Base-by-base conservation (phyloP, 768 basidiomycete genomes). In the Amylocystis lapponica region DNA sequence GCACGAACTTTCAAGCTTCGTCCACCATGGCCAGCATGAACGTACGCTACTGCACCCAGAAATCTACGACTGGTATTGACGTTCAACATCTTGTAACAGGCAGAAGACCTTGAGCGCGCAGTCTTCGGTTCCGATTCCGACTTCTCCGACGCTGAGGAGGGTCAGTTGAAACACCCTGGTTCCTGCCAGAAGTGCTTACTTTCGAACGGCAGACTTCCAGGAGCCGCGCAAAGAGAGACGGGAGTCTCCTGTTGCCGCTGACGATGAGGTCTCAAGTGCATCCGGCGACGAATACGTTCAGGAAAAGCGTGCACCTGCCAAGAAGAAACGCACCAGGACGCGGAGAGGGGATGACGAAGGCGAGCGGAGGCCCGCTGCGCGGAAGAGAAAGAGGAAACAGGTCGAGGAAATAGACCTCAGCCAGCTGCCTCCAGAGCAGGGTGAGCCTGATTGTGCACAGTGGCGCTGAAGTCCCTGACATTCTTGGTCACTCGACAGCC, bases 381-480 rank as follows among this genome's bases (percentile, higher is more conserved):
- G 63, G 57, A 76, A 85, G 56, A 77, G 83, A 67, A 74, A 83
- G 58, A 65, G 72, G n/a, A 74, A 70, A 60, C 67, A 66, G 49
- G 19, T 35, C 36, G 75, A 76, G 27, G 82, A 84, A 58, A 68
- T 79, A 23, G 84, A 88, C 53, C 61, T 83, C 41, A 77, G 70
- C 43, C 78, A 83, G 44, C 70, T 86, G 22, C 79, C 83, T 3
- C 84, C 85, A 9, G 86, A 90, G 42, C 79, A 88, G 68, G 87
- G 90, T 86, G 46, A 40, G 63, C n/a, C n/a, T n/a, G n/a, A n/a
- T n/a, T 62, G 31, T 33, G 27, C 37, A 35, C 23, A 16, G 16
- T 8, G 16, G 14, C 39, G 17, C 10, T 26, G 21, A 10, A 16
- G 34, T 13, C 12, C 4, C 27, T 35, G 31, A 32, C 22, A 17